Base-by-base conservation (phyloP, 2,329 filamentous ascomycete genomes). In the Diaporthe sp. region DNA sequence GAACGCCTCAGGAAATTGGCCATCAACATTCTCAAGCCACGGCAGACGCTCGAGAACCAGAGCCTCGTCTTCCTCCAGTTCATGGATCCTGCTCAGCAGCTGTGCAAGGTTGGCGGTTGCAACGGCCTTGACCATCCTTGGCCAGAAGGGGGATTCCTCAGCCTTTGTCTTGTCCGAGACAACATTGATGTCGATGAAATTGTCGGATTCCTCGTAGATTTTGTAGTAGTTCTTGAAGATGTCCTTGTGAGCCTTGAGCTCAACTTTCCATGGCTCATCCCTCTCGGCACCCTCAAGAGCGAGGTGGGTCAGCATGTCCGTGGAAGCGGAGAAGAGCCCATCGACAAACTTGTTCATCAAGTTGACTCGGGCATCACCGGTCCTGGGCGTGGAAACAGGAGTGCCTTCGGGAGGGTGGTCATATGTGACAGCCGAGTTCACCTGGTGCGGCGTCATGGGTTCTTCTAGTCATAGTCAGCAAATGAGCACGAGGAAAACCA, bases 61-160 rank as follows among this genome's bases (percentile, higher is more conserved):
- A 30, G 56, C 61, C 17, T 75, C 70, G 44, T 83, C 75, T 6
- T 78, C 76, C 30, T 71, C 50, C 42, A 72, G 73, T 27, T 44
- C 72, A 32, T 74, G 61, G 12, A 76, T 75, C 27, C 75, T 70
- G 69, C 83, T 80, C 15, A 84, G 79, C 9, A 83, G 79, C 6
- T 79, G 79, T 30, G 81, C 82, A 7, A 84, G 78, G 71, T 86
- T 86, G 35, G 81, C 82, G n/a, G 61, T 71, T 35, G 74, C 55
- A 17, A 75, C 74, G 9, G 74, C 65, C 50, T 44, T 71, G 53
- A 50, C 55, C 74, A 74, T 70, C 27, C 61, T 50, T 17, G 70
- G 42, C 74, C 74, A 75, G 30, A 75, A 19, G 25, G 35, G 17
- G n/a, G 61, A 39, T 5, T 56, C 25, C 1, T 39, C 17, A 32